Percentiles rank a stretch among this genome's conserved stretches.
phyloP scores from a whole-genome alignment of 1,139 yeast species.

The Yamadazyma mexicana region DNA sequence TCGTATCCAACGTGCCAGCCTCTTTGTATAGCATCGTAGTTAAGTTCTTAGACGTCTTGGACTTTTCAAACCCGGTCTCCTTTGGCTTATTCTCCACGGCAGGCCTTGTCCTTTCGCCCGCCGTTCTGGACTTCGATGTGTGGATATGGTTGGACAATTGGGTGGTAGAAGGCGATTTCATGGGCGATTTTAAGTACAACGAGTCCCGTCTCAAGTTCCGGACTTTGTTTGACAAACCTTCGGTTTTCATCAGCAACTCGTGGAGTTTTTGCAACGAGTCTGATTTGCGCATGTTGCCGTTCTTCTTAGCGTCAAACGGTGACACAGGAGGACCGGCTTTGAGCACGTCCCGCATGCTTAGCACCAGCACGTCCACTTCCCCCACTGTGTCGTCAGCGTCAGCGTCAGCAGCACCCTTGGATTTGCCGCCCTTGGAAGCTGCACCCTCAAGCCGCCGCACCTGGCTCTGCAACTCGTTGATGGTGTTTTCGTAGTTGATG shows the following conservation, averaged over 20 bases:
- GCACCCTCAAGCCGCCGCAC: slow-evolving; percentile 7
- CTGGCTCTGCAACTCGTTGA: slow-evolving; percentile 21
- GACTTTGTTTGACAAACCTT: slow-evolving; percentile 17
- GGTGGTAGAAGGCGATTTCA: slow-evolving; percentile 28
- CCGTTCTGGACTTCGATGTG: slow-evolving; percentile 5
- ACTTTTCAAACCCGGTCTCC: slow-evolving; percentile 7
- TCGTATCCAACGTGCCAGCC: slow-evolving; percentile 4
- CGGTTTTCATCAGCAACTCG: slow-evolving; percentile 16
- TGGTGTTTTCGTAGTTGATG: slow-evolving; percentile 37
- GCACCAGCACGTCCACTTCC: slow-evolving; percentile 26
- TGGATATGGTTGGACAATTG: slow-evolving; percentile 18
- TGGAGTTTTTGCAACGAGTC: slow-evolving; percentile 24
- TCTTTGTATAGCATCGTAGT: slow-evolving; percentile 12
- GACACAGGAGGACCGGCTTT: slow-evolving; percentile 34
- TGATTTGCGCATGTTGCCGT: slow-evolving; percentile 21
- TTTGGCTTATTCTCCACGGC: background rate
- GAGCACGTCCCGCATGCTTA: slow-evolving; percentile 33
- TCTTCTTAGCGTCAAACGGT: slow-evolving; percentile 9
- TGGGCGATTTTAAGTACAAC: slow-evolving; percentile 12
- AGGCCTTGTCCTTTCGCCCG: background rate
- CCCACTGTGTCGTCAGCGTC: slow-evolving; percentile 3
- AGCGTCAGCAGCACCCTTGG: background rate
- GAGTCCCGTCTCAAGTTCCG: slow-evolving; percentile 17
- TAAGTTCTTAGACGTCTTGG: slow-evolving; percentile 11
- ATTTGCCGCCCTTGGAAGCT: background rate